A percentile compares a stretch with the other conserved stretches of the same genome.
These are phyloP conservation scores for Naganishia vaughanmartiniae DNA, from an alignment of 768 basidiomycete genomes.

Conservation along the genomic window DNA sequence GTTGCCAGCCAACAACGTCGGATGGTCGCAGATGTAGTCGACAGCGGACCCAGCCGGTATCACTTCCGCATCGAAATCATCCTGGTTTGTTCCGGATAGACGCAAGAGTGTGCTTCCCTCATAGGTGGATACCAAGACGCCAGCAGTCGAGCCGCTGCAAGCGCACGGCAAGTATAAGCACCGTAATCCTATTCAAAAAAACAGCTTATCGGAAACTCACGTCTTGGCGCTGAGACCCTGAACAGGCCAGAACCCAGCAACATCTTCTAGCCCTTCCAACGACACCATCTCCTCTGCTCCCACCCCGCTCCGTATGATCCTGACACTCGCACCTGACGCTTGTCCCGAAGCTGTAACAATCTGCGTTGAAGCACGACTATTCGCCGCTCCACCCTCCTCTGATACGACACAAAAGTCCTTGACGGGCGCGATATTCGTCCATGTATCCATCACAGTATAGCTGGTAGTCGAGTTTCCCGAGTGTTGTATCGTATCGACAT, in stretches of 20 bases:
- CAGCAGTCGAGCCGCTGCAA: background rate
- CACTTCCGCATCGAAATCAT: background rate
- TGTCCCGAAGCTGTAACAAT: slow-evolving; percentile 48
- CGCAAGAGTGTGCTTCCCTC: background rate
- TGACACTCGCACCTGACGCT: slow-evolving; percentile 42
- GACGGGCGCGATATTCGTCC: slow-evolving; percentile 50
- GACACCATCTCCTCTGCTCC: slow-evolving; percentile 39
- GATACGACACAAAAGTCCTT: slow-evolving; percentile 45
- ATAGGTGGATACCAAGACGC: slow-evolving; percentile 15
- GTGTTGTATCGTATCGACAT: background rate
- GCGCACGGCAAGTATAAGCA: background rate
- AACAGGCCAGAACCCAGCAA: slow-evolving; percentile 36
- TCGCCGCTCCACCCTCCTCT: slow-evolving; percentile 21
- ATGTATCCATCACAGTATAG: slow-evolving; percentile 37
- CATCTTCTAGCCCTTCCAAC: slow-evolving; percentile 40
- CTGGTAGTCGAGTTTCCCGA: slow-evolving; percentile 25
- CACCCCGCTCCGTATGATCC: slow-evolving; percentile 47
- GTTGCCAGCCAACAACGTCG: slow-evolving; percentile 38
- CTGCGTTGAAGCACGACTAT: slow-evolving; percentile 37
- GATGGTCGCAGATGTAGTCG: slow-evolving; percentile 27
- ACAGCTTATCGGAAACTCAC: background rate
- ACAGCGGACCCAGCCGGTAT: background rate
- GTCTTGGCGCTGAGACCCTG: slow-evolving; percentile 5
- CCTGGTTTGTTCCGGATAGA: background rate
- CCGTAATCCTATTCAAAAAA: no score